Evolutionary conservation across 2,329 filamentous ascomycete species (phyloP).

Genomic region (Fusarium agapanthi): DNA sequence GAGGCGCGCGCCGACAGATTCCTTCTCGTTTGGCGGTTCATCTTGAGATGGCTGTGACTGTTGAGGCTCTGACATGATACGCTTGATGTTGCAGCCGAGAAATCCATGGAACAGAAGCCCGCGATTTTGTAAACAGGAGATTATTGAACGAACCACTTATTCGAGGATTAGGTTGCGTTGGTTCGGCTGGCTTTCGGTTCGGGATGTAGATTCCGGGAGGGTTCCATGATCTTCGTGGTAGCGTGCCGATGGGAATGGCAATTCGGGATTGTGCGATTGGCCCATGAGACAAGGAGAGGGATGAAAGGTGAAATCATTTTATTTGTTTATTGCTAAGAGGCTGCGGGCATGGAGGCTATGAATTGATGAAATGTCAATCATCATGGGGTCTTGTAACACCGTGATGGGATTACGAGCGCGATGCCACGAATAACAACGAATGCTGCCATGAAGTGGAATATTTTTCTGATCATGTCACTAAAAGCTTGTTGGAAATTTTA

Average conservation of each 20-base stretch:
- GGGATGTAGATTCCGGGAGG: background rate
- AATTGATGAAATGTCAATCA: too few species aligned
- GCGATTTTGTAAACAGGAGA: conserved; percentile 19
- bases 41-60: conserved; percentile 11
- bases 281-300: background rate
- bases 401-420: background rate
- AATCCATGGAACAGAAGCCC: background rate
- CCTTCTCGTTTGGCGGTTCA: conserved; percentile 10
- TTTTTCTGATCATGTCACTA: background rate
- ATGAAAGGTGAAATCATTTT: fast-evolving
- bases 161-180: background rate
- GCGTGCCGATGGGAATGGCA: background rate
- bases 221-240: background rate
- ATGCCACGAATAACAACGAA: background rate
- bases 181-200: conserved; percentile 14
- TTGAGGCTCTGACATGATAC: conserved; percentile 13
- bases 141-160: background rate
- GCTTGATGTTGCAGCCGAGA: background rate
- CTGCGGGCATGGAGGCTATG: background rate
- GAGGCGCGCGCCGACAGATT: conserved; percentile 12
- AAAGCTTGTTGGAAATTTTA: too few species aligned
- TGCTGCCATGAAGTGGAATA: too few species aligned
- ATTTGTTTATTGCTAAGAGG: background rate
- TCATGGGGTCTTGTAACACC: background rate
- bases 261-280: background rate